phyloP scores from a whole-genome alignment of 495 filamentous ascomycete species.

The Daldinia childiae region DNA sequence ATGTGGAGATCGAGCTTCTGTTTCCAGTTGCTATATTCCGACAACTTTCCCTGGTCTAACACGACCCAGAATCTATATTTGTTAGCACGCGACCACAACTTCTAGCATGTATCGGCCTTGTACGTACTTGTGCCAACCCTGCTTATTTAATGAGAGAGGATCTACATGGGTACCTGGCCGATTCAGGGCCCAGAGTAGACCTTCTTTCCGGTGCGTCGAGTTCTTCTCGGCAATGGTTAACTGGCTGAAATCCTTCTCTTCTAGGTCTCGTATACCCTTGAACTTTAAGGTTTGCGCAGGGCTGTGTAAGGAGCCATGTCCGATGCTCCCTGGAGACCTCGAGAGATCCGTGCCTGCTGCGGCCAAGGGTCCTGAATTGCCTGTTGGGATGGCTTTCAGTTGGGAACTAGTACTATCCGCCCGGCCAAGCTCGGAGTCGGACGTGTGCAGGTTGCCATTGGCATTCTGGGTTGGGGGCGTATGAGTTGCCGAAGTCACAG shows the following conservation, averaged over 20 bases:
- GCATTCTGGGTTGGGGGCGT: slow-evolving; percentile 37
- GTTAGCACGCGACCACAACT: slow-evolving; percentile 19
- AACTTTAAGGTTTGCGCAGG: slow-evolving; percentile 73
- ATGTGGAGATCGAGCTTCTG: slow-evolving; percentile 95
- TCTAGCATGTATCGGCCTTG: not conserved
- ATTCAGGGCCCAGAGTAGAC: slow-evolving; percentile 92
- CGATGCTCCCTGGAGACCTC: slow-evolving; percentile 56
- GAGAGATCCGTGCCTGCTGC: slow-evolving; percentile 48
- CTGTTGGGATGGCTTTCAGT: slow-evolving; percentile 57
- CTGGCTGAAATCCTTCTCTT: slow-evolving; percentile 74
- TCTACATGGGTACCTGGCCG: slow-evolving; percentile 94
- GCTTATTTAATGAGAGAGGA: slow-evolving; percentile 92
- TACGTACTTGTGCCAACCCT: slow-evolving; percentile 98
- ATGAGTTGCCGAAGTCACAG: slow-evolving; percentile 45
- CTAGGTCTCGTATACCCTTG: slow-evolving; percentile 87
- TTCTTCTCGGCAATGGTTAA: slow-evolving; percentile 58
- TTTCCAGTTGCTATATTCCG: slow-evolving; percentile 99
- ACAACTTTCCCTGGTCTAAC: slow-evolving; percentile 92
- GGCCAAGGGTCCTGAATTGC: slow-evolving; percentile 39
- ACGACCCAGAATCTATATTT: slow-evolving; percentile 92
- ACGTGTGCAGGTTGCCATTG: slow-evolving; percentile 57
- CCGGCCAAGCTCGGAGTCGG: slow-evolving; percentile 73
- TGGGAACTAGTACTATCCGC: slow-evolving; percentile 78
- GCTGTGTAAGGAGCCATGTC: slow-evolving; percentile 52
- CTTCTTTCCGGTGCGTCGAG: slow-evolving; percentile 76